phyloP scores from a whole-genome alignment of 768 basidiomycete species.

The Naganishia kalamii region DNA sequence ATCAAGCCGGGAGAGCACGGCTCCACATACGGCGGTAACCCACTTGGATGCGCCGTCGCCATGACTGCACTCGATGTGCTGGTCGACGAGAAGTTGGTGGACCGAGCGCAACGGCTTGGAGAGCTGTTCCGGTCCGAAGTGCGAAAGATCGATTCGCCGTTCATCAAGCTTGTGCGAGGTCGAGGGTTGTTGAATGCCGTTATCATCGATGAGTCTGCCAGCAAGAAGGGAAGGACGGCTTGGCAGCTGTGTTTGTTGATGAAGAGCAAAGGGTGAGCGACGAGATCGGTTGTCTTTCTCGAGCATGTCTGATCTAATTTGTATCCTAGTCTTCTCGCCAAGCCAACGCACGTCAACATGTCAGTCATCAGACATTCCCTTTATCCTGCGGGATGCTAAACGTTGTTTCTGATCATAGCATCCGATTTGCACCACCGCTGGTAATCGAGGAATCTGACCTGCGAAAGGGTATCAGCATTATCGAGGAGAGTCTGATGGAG shows the following conservation, averaged over 20 bases:
- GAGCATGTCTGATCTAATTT: not conserved
- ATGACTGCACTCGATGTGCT: slow-evolving; percentile 89
- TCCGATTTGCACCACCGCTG: slow-evolving; percentile 92
- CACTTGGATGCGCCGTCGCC: slow-evolving; percentile 91
- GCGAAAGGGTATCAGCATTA: slow-evolving; percentile 64
- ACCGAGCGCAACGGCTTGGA: slow-evolving; percentile 73
- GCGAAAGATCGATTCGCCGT: slow-evolving; percentile 52
- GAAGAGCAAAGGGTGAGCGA: slow-evolving; percentile 65
- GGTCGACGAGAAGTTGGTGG: slow-evolving; percentile 72
- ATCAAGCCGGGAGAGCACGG: slow-evolving; percentile 94
- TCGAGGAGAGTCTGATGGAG: slow-evolving; percentile 69
- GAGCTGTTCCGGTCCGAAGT: slow-evolving; percentile 62
- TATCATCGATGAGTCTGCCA: slow-evolving; percentile 79
- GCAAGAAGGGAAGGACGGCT: slow-evolving; percentile 69
- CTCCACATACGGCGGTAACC: slow-evolving; percentile 93
- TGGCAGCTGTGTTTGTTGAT: slow-evolving; percentile 93
- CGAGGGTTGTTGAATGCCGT: slow-evolving; percentile 86
- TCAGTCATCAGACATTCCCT: slow-evolving; percentile 49
- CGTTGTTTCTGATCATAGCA: slow-evolving; percentile 50
- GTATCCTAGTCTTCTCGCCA: slow-evolving; percentile 61
- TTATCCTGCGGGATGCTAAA: not conserved
- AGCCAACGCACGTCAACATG: slow-evolving; percentile 94
- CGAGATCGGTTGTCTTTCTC: not conserved
- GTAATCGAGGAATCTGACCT: slow-evolving; percentile 88
- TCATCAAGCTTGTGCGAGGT: slow-evolving; percentile 74